These are phyloP conservation scores for Penicillium sp. DNA, from an alignment of 2,329 filamentous ascomycete species.

Conservation along the genomic window DNA sequence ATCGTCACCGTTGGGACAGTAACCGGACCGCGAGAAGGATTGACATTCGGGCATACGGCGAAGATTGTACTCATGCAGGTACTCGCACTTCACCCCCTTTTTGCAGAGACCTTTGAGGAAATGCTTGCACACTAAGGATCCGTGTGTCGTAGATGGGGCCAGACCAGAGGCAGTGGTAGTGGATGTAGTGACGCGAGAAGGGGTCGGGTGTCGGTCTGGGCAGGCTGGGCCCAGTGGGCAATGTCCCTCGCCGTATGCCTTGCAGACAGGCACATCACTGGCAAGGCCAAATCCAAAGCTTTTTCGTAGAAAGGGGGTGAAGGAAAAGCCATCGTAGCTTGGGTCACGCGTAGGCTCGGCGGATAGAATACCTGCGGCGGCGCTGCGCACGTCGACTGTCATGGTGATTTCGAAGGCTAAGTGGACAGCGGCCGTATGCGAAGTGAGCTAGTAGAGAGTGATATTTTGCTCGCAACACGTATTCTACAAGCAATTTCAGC, in stretches of 20 bases:
- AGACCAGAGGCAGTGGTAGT: slow-evolving; percentile 44
- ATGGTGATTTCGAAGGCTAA: slow-evolving; percentile 22
- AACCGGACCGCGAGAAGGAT: slow-evolving; percentile 89
- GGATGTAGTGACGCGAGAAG: slow-evolving; percentile 45
- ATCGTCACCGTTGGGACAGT: slow-evolving; percentile 95
- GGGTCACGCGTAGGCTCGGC: slow-evolving; percentile 37
- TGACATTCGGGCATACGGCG: slow-evolving; percentile 98
- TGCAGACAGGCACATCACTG: slow-evolving; percentile 76
- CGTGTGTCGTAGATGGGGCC: slow-evolving; percentile 42
- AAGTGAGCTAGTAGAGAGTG: not conserved
- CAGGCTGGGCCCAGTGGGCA: slow-evolving; percentile 84
- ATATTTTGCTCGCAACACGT: not conserved
- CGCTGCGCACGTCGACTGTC: slow-evolving; percentile 34
- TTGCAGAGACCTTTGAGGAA: slow-evolving; percentile 97
- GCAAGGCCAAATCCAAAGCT: slow-evolving; percentile 84
- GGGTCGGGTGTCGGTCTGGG: slow-evolving; percentile 73
- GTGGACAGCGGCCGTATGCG: not conserved
- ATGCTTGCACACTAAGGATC: slow-evolving; percentile 90
- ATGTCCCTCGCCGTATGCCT: slow-evolving; percentile 79
- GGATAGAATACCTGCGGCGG: slow-evolving; percentile 37
- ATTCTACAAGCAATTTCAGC: not conserved
- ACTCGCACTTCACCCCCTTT: slow-evolving; percentile 95
- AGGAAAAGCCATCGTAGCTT: slow-evolving; percentile 69
- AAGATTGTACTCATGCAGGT: slow-evolving; percentile 97
- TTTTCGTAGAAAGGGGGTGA: slow-evolving; percentile 78